Conservation (phyloP, 331 rosid species). For the Saraca asoca region DNA sequence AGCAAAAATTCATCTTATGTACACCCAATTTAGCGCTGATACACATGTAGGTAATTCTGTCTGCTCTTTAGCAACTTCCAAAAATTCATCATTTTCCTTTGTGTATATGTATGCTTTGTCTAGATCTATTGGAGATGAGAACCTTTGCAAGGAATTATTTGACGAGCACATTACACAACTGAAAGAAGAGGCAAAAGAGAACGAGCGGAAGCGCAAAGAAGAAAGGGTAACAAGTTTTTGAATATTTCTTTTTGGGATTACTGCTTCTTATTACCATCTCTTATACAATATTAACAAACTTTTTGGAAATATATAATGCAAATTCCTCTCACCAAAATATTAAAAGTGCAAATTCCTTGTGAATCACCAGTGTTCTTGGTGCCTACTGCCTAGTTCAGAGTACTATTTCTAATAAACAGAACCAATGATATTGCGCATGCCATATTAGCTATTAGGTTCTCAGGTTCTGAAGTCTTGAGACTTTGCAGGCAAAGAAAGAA, state of each 20-base stretch:
- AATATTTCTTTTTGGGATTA: slow-evolving; percentile 21
- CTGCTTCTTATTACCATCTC: slow-evolving; percentile 24
- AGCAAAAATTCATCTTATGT: no score
- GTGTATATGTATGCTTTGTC: slow-evolving; percentile 30
- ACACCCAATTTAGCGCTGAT: no score
- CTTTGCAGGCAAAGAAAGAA: slow-evolving; percentile 72
- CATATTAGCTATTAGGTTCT: slow-evolving; percentile 11
- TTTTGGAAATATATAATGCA: not conserved
- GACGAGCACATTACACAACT: slow-evolving; percentile 74
- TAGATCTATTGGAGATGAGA: slow-evolving; percentile 80
- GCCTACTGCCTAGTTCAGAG: slow-evolving; percentile 19
- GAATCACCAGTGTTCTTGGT: not conserved
- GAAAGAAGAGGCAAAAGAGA: slow-evolving; percentile 81
- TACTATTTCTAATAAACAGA: not conserved
- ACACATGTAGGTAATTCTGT: not conserved
- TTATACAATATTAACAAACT: not conserved
- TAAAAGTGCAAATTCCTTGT: not conserved
- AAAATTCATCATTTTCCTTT: slow-evolving; percentile 14
- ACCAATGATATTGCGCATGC: not conserved
- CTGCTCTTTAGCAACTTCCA: slow-evolving; percentile 1
- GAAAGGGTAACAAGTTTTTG: slow-evolving; percentile 63
- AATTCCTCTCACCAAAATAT: slow-evolving; percentile 4
- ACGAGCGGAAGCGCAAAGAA: slow-evolving; percentile 75
- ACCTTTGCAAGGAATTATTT: slow-evolving; percentile 66
- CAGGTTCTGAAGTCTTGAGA: slow-evolving; percentile 20